These are phyloP conservation scores for Scheffersomyces coipomensis DNA, from an alignment of 805 yeast species.

Conservation along the genomic window DNA sequence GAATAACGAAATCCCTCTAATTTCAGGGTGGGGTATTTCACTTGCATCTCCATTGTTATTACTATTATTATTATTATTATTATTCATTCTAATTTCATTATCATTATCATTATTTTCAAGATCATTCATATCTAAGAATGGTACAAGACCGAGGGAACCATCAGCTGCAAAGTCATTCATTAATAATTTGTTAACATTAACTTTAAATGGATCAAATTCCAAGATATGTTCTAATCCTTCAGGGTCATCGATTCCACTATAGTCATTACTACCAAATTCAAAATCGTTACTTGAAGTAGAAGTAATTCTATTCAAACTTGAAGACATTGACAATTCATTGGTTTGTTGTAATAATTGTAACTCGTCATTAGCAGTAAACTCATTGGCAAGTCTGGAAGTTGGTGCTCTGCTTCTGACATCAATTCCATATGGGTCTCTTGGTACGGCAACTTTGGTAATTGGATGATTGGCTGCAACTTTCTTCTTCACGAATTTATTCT, in stretches of 20 bases:
- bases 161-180: constrained; percentile 70
- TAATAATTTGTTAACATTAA: constrained; percentile 23
- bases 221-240: constrained; percentile 16
- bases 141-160: constrained; percentile 75
- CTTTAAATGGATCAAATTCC: constrained; percentile 39
- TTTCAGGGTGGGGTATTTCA: no score
- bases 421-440: constrained; percentile 13
- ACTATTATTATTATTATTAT: neutral
- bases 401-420: neutral
- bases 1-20: no score
- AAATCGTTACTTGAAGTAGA: neutral
- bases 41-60: neutral
- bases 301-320: neutral
- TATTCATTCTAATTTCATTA: neutral
- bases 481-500: constrained; percentile 14
- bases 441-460: constrained; percentile 21
- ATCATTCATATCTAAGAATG: constrained; percentile 52
- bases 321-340: neutral
- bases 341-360: neutral
- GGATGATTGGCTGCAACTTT: constrained; percentile 13
- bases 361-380: neutral
- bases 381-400: neutral
- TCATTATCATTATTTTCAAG: constrained; percentile 4
- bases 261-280: constrained; percentile 2
- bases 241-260: constrained; percentile 3